Conservation (phyloP, 441 rosid genomes). For the Jatropha podagrica region DNA sequence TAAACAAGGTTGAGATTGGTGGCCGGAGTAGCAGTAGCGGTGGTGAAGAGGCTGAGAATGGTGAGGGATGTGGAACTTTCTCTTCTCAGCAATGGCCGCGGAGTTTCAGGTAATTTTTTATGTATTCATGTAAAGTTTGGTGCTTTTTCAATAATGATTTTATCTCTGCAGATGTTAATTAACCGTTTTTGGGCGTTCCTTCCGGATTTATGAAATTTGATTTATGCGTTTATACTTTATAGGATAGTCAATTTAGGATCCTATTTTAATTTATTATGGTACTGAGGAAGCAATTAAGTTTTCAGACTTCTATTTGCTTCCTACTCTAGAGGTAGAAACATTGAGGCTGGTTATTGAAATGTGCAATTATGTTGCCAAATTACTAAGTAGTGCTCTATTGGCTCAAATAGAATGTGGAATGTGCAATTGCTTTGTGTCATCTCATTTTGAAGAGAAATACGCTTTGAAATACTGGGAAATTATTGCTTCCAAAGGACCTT, state of each 20-base stretch:
- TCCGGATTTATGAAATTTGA: too few relatives aligned
- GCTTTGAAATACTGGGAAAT: too few relatives aligned
- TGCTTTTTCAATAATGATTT: background rate
- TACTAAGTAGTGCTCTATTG: too few relatives aligned
- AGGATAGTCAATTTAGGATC: background rate
- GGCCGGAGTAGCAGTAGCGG: slow-evolving; percentile 30
- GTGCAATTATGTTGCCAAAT: background rate
- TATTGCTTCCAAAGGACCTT: too few relatives aligned
- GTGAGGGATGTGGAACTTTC: slow-evolving; percentile 29
- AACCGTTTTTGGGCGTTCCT: background rate
- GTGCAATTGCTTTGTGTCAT: background rate
- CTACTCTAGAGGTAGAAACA: too few relatives aligned
- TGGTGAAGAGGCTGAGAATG: slow-evolving; percentile 26
- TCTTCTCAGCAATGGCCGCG: slow-evolving; percentile 71
- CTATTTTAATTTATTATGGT: too few relatives aligned
- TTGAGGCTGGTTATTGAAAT: background rate
- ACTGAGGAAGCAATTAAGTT: too few relatives aligned
- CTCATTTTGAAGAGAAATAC: too few relatives aligned
- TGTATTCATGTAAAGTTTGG: background rate
- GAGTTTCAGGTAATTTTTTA: slow-evolving; percentile 48
- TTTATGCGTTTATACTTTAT: background rate
- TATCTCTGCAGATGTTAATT: background rate
- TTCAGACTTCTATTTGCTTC: too few relatives aligned
- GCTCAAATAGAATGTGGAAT: background rate
- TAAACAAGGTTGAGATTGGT: slow-evolving; percentile 31